Evolutionary conservation across 768 basidiomycete genomes (phyloP).

Genomic region (Lactarius evosmus): DNA sequence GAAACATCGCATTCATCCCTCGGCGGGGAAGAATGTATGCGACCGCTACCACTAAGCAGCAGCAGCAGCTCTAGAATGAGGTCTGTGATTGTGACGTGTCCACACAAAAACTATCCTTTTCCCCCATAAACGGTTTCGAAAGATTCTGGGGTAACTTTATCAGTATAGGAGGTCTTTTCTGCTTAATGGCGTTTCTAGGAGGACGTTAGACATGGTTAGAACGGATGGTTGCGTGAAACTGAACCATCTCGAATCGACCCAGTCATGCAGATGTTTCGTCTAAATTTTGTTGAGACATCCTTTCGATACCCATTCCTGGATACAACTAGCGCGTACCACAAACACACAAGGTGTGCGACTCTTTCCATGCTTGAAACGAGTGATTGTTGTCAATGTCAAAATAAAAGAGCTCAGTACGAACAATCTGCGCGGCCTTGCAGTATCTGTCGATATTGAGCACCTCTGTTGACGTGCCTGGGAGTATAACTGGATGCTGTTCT

Average conservation of each 20-base stretch:
- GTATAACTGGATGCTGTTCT: background rate
- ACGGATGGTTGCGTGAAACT: background rate
- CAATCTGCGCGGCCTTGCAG: background rate
- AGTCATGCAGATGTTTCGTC: background rate
- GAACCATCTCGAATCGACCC: background rate
- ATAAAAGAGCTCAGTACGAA: slow-evolving; percentile 2
- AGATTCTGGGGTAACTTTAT: background rate
- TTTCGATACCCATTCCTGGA: slow-evolving; percentile 37
- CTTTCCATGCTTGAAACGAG: background rate
- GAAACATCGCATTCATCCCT: background rate
- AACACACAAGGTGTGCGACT: background rate
- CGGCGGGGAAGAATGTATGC: background rate
- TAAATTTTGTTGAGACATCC: slow-evolving; percentile 6
- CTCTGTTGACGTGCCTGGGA: background rate
- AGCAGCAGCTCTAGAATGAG: background rate
- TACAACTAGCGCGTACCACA: slow-evolving; percentile 29
- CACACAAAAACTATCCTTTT: background rate
- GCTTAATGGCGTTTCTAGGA: background rate
- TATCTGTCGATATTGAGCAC: slow-evolving; percentile 3
- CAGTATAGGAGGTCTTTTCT: background rate
- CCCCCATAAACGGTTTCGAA: background rate
- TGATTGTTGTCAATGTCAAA: background rate
- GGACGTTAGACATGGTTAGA: background rate
- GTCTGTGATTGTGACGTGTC: slow-evolving; percentile 1
- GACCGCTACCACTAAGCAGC: background rate